Base-by-base conservation (phyloP, 768 basidiomycete species). In the Piloderma croceum region DNA sequence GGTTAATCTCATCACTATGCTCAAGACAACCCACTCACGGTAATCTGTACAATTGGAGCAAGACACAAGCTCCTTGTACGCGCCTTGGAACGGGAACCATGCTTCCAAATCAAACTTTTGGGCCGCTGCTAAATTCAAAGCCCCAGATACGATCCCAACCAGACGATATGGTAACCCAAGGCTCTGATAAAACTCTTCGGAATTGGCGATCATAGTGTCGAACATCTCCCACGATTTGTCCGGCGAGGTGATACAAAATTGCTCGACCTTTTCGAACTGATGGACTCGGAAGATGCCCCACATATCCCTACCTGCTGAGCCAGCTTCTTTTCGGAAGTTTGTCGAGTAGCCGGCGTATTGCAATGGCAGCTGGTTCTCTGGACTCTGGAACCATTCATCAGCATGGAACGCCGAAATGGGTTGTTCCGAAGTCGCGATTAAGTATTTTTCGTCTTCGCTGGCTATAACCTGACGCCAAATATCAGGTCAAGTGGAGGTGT, bases 221-320 rank as follows among this genome's bases (percentile, higher is more conserved):
- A 98, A 87, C 77, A 83, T 85, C 60, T 80, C 83, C 84, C 93
- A 92, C 57, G 92, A 94, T 59, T 90, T 85, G 50, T 88, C 84
- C 1, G 96, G 93, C 19, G 90, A 85, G 6, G 94, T 97, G 52
- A 99, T 76, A 68, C 86, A 82, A 65, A 98, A 98, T 70, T 98
- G 81, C 60, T 99, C 96, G 38, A 99, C 77, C 71, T 99, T 99
- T 68, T 99, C 96, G 50, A 99, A 99, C 64, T 99, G 96, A 59
- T 99, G 96, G 40, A 99, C 94, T 18, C 96, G 89, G 81, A 99
- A 99, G 64, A 98, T 97, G 42, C 96, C 96, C 92, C 96, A 97
- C 74, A 94, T 97, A 52, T 99, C 96, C 41, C 91, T 84, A 3
- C 96, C 96, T 6, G 91, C 91, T 3, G 91, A 87, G 24, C 96